A percentile compares a stretch with the other conserved stretches of the same genome.
Evolutionary conservation across 176 grass and related monocot species (phyloP).

Genomic region (Oryza glumipatula): DNA sequence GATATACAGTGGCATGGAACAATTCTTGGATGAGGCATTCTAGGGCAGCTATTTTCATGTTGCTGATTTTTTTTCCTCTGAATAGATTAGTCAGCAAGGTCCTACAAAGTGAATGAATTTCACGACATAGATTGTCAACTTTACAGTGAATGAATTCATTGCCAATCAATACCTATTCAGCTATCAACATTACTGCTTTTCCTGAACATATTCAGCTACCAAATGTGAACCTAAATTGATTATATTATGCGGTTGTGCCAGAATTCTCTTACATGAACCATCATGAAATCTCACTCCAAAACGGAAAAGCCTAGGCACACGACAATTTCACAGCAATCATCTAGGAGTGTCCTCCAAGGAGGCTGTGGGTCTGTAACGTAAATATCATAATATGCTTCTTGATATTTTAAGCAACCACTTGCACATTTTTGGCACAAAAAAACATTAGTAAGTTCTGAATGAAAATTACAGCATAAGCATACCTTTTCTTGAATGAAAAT

Average conservation of each 20-base stretch:
- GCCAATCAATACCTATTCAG: neutral
- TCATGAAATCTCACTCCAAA: neutral
- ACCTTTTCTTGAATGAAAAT: slow-evolving; percentile 12
- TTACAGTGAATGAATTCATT: neutral
- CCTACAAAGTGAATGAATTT: neutral
- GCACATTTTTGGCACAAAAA: neutral
- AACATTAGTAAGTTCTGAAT: neutral
- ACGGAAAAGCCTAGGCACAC: neutral
- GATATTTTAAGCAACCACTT: slow-evolving; percentile 16
- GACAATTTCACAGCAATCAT: neutral
- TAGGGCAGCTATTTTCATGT: neutral
- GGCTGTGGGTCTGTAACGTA: neutral
- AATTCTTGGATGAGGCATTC: neutral
- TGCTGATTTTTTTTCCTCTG: neutral
- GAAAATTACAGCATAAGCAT: neutral
- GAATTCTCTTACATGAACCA: slow-evolving; percentile 17
- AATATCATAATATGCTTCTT: neutral
- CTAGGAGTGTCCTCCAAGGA: neutral
- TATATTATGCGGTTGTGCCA: neutral
- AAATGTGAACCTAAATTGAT: neutral
- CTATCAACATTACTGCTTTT: neutral
- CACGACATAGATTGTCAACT: neutral
- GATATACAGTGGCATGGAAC: neutral
- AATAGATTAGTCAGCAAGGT: neutral
- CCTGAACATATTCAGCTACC: slow-evolving; percentile 3